These are phyloP conservation scores for Fusarium napiforme DNA, from an alignment of 2,329 filamentous ascomycete genomes.

Conservation along the genomic window DNA sequence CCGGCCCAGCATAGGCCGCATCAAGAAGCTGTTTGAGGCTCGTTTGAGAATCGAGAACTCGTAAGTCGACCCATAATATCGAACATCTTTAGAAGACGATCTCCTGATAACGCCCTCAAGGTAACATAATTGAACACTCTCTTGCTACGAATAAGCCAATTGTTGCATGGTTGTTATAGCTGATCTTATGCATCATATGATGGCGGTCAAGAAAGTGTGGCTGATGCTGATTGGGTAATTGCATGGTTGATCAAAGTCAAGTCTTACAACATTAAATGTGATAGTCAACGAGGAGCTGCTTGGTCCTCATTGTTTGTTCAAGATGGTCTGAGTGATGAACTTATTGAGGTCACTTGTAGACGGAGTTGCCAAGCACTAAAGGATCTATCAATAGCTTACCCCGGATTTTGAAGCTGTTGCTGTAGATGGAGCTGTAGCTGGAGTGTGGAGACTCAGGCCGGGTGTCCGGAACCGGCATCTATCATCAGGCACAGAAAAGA, in stretches of 20 bases:
- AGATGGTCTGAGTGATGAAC: background rate
- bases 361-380: constrained; percentile 12
- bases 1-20: background rate
- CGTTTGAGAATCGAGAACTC: background rate
- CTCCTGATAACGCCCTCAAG: background rate
- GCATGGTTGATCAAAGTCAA: background rate
- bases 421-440: background rate
- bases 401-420: constrained; percentile 20
- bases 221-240: background rate
- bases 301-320: background rate
- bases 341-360: background rate
- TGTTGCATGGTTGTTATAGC: background rate
- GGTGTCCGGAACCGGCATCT: constrained; percentile 13
- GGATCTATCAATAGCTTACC: constrained; percentile 17
- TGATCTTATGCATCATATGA: constrained; percentile 2
- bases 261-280: background rate
- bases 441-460: constrained; percentile 20
- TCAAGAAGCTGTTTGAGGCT: background rate
- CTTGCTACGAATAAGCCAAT: background rate
- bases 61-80: background rate
- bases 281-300: background rate
- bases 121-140: background rate
- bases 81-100: background rate
- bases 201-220: constrained; percentile 2
- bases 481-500: constrained; percentile 16